Evolutionary conservation across 1,284 basidiomycete species (phyloP), one percentile per base, ranked within the genome.

Genomic region (Coriolopsis trogii): DNA sequence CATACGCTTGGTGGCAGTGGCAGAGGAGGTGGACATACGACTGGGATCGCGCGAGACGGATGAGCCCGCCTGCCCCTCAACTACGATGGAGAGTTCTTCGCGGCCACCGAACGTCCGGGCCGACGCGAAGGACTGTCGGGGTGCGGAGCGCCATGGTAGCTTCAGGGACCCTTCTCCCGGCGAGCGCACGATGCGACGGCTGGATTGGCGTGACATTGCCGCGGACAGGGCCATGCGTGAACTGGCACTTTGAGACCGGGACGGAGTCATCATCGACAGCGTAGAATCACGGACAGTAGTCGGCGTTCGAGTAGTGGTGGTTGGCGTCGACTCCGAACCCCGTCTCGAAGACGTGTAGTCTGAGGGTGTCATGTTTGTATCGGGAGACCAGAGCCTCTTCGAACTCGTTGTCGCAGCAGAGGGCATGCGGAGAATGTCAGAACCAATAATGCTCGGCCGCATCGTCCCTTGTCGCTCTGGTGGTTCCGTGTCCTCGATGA

Each of bases 361-460:
- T 6, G 63, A 56, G 13, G 54, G 46, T 2, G 51, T 58, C 16
- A 43, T 29, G 12, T 41, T 37, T 8, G 61, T 55, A 0, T 38
- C 46, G 1, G 62, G 60, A 5, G 60, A 62, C 55, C 53, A 56
- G 7, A 33, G 41, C 23, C 45, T 59, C 48, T 20, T 56, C 23
- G 46, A 13, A 18, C 40, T 39, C 8, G n/a, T 38, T 3, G 37
- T 48, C 15, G 41, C 21, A 16, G 44, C 58, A 10, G 61, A 51
- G 6, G 63, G 45, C 21, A 50, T 37, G 30, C 64, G 62, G 16
- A 70, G 55, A 51, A 70, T 70, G 44, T 70, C 68, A 10, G 68
- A 70, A 5, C 67, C 68, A n/a, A 68, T 59, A 33, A 67, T 48
- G 15, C 58, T 61, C 15, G 59, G 56, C 4, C 44, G 52, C 18